Conservation (phyloP, 2,329 filamentous ascomycete species). For the Teratosphaeria zuluensis region DNA sequence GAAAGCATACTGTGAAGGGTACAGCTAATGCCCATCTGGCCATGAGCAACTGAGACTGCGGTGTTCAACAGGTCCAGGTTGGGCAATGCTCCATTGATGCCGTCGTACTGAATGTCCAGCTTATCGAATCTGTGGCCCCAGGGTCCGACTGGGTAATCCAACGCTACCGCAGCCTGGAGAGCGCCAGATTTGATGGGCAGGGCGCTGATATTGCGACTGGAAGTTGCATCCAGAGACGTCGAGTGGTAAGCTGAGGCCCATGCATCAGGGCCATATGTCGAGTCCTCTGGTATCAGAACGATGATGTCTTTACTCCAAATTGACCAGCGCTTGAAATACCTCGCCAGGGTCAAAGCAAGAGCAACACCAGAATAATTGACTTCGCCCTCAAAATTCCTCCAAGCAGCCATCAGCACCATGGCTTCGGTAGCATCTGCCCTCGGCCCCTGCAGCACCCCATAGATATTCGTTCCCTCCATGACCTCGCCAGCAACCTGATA, state of each 20-base stretch:
- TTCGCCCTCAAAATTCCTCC: constrained; percentile 69
- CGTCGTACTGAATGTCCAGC: constrained; percentile 87
- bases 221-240: constrained; percentile 57
- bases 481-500: constrained; percentile 69
- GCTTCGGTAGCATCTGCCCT: constrained; percentile 94
- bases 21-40: constrained; percentile 83
- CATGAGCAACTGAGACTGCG: constrained; percentile 73
- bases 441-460: constrained; percentile 86
- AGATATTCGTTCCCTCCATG: constrained; percentile 78
- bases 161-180: constrained; percentile 82
- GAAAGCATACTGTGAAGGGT: constrained; percentile 78
- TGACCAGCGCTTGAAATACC: constrained; percentile 97
- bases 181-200: constrained; percentile 86
- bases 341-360: constrained; percentile 72
- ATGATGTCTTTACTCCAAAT: constrained; percentile 99
- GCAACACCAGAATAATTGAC: constrained; percentile 82
- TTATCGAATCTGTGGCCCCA: constrained; percentile 76
- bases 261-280: constrained; percentile 79
- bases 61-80: constrained; percentile 96
- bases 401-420: constrained; percentile 82
- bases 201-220: constrained; percentile 48
- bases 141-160: constrained; percentile 66
- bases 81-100: constrained; percentile 87
- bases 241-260: constrained; percentile 99
- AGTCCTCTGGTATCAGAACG: constrained; percentile 79